Evolutionary conservation across 495 filamentous ascomycete species (phyloP), one percentile per base, ranked within the genome.

Genomic region (Lasiosphaeria ovina): DNA sequence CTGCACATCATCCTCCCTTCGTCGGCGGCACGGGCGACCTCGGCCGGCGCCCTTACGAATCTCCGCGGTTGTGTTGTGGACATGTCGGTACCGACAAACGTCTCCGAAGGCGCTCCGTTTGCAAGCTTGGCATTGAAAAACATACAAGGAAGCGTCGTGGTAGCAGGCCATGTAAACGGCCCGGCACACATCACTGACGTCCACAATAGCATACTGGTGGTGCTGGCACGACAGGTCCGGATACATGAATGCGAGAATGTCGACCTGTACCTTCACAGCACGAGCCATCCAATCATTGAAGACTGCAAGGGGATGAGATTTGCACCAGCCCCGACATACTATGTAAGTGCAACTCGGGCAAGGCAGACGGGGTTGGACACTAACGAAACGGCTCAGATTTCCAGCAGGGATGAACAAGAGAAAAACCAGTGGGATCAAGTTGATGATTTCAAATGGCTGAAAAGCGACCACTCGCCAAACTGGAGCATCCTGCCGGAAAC

Each of bases 401-500:
- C 64, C 14, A 72, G 78, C 16, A 61, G 65, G 36, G 59, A 69
- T 10, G 62, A 73, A 8, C 61, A 62, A 36, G 67, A 73, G 40
- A 67, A 66, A 58, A 92, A 94, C 72, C 79, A 87, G 59, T 98
- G 91, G 89, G 84, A 90, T 65, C 85, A 95, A 67, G 87, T 98
- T 12, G 90, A 97, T 67, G 94, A 98, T 66, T 98, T 98, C 79
- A 94, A 96, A 73, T 98, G 95, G 95, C 81, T 97, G 61, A 95
- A 92, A 72, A 77, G 82, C 10, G 89, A 89, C 51, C 86, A 84
- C 16, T 97, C 90, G 64, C 94, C 94, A 1, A 92, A 98, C 70
- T 98, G 93, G 92, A 83, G 79, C 50, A 68, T 93, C 9, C 59
- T 97, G 45, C 75, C 81, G 14, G 80, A 81, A 49, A 79, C 77